Evolutionary conservation across 2,329 filamentous ascomycete genomes (phyloP), one percentile per base, ranked within the genome.

Genomic region (Stylonectria norvegica): DNA sequence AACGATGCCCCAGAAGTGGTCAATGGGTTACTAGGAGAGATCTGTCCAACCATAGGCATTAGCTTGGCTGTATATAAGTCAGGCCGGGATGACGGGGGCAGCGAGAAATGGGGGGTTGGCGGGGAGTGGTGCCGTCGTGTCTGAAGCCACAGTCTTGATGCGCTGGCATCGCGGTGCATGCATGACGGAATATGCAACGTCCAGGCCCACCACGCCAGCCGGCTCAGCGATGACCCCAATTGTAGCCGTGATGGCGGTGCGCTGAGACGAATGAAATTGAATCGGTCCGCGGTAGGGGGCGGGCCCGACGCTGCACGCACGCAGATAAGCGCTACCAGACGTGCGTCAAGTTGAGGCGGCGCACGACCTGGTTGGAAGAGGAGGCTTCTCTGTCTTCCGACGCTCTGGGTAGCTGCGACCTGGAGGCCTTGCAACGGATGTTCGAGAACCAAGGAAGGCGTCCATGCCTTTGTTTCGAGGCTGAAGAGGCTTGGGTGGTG

Each of bases 181-280:
- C 73, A 78, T 76, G 71, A 75, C 71, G 72, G 72, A 70, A 73
- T 69, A 72, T 76, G 75, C 73, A 76, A 61, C 65, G 32, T 20
- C 34, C 30, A 36, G 49, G 48, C 44, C 53, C 51, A 52, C 53
- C 34, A 14, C 28, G 32, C 34, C 43, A 36, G 48, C 42, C 43
- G 39, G 33, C 32, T 39, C 40, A 46, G 42, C 40, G 38, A 36
- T 36, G 35, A 20, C 40, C 36, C 38, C 34, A 20, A 31, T 36
- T 15, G 31, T 16, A 11, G 36, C 38, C 30, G 32, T 47, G 39
- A 36, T 37, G 40, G 43, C 36, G 40, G 40, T 43, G 30, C 8
- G 40, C 42, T 44, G 32, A 45, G 34, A 42, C 29, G 39, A 36
- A 37, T 35, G 18, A 41, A 30, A 25, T 36, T 31, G 36, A 41